A percentile compares a stretch with the other conserved stretches of the same genome.
Evolutionary conservation across 176 grass and related monocot species (phyloP).

Genomic region (Rhynchospora pubera): DNA sequence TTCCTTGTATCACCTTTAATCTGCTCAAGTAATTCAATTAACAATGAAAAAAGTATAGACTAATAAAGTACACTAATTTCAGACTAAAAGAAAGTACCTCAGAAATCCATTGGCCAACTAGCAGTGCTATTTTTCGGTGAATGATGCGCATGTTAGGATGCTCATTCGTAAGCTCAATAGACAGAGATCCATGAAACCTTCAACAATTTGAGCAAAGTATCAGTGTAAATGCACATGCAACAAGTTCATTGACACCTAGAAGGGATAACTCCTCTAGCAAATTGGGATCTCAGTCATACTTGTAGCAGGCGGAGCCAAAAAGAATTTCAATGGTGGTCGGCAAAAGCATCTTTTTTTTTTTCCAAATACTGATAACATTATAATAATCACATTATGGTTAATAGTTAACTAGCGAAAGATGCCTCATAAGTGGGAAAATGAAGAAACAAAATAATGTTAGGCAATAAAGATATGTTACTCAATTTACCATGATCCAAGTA

Average conservation of each 20-base stretch:
- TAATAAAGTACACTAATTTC: neutral
- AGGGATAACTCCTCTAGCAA: neutral
- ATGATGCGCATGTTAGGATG: slow-evolving; percentile 95
- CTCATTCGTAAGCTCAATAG: slow-evolving; percentile 79
- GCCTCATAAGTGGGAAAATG: no score
- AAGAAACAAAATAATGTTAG: no score
- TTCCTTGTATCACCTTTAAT: slow-evolving; percentile 93
- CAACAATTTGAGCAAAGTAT: slow-evolving; percentile 13
- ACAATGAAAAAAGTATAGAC: neutral
- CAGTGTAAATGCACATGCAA: neutral
- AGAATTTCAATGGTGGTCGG: no score
- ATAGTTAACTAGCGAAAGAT: no score
- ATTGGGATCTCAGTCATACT: neutral
- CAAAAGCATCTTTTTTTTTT: no score
- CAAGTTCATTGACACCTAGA: neutral
- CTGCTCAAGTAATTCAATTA: slow-evolving; percentile 41
- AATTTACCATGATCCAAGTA: no score
- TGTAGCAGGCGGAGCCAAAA: no score
- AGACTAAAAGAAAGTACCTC: slow-evolving; percentile 50
- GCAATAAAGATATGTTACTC: no score
- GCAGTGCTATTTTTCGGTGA: slow-evolving; percentile 83
- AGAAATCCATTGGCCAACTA: slow-evolving; percentile 96
- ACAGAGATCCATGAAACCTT: slow-evolving; percentile 85
- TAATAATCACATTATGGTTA: no score
- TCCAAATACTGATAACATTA: no score